Evolutionary conservation across 2,329 filamentous ascomycete species (phyloP), one percentile per base, ranked within the genome.

Genomic region (Arachnomyces sp.): DNA sequence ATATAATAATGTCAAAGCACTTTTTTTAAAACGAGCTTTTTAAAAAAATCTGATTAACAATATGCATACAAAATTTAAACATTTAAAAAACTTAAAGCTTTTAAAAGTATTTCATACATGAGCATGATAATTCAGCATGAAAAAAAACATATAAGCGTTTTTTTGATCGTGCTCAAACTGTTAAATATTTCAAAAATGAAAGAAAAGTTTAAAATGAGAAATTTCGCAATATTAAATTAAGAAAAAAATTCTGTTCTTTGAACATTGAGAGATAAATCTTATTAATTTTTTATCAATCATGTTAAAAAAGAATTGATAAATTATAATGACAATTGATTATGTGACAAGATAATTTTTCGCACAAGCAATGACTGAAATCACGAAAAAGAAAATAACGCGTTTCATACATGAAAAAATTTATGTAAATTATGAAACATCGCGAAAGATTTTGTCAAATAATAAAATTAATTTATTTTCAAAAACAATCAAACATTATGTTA

Each of bases 241-340:
- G n/a, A n/a, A n/a, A n/a, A n/a, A n/a, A n/a, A n/a, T n/a, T n/a
- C n/a, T n/a, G n/a, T n/a, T n/a, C n/a, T n/a, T n/a, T n/a, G n/a
- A n/a, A n/a, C n/a, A n/a, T n/a, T n/a, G n/a, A n/a, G n/a, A n/a
- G n/a, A n/a, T n/a, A n/a, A n/a, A n/a, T n/a, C n/a, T n/a, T n/a
- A n/a, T n/a, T n/a, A n/a, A n/a, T n/a, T n/a, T n/a, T n/a, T n/a
- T n/a, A n/a, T n/a, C n/a, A n/a, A n/a, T n/a, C n/a, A 39, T 15
- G 4, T 17, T 16, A 6, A 16, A 36, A 12, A 17, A n/a, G 7
- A 36, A 36, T 17, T 16, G 34, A 7, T 36, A 33, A 18, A 36
- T 41, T n/a, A 41, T 41, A 28, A 41, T 25, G 5, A 21, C 33
- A 29, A 25, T 41, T 28, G 28, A 41, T 17, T 41, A 41, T 31